Base-by-base conservation (phyloP, 2,329 filamentous ascomycete genomes). In the Tolypocladium paradoxum region DNA sequence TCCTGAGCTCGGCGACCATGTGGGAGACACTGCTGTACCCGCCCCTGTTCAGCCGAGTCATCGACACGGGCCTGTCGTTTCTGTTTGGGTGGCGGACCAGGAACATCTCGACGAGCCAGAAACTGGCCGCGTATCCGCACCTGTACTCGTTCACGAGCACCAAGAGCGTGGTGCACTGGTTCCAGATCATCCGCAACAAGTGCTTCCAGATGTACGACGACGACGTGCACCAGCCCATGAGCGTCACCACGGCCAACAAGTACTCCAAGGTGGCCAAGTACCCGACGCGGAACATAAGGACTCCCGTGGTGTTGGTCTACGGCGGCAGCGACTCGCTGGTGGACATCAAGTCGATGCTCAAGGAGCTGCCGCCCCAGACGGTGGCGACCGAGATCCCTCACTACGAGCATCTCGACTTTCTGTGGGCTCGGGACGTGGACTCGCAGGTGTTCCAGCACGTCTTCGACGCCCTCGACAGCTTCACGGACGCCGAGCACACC, bases 151-250 rank as follows among this genome's bases (percentile, higher is more conserved):
- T 92, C 68, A 96, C 92, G 0, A 95, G 89, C 67, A 96, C 90
- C 54, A 99, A 99, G 71, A 91, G 86, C 22, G 90, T 99, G 9
- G 93, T 99, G 0, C 93, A 99, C 67, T 99, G 93, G 93, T 99
- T 99, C 68, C 93, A 99, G 67, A 96, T 99, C 65, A 99, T 99
- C 62, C 86, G 93, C 58, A 96, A 92, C 63, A 88, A 90, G 62
- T 90, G 84, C 29, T 97, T 99, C 69, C 93, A 99, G 69, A 96
- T 99, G 88, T 97, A 91, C 68, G 93, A 99, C 65, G 93, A 99
- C 65, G 92, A 97, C 62, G 81, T 93, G 1, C 87, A 90, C 54
- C 85, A 85, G 31, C 86, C 86, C 0, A 75, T 95, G 55, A 82
- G 83, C 52, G 74, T 91, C 37, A 81, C 80, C 24, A 83, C 83